Percentiles rank a stretch among this genome's conserved stretches.
phyloP scores from a whole-genome alignment of 768 basidiomycete species.

The Tubosaeta sp. region DNA sequence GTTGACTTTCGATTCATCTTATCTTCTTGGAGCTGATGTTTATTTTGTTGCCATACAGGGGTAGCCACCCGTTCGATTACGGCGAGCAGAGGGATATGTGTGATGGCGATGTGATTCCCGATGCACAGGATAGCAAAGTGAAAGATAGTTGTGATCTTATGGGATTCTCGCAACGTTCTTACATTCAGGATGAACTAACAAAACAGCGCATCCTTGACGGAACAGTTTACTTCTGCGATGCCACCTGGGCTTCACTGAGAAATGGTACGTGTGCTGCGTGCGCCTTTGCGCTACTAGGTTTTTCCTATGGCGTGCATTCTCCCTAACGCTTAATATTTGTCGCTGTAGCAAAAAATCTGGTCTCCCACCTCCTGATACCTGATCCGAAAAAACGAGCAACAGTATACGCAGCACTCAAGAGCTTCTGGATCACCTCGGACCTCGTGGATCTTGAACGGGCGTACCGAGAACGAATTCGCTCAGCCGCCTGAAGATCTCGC shows the following conservation, averaged over 20 bases:
- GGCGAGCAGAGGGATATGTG: slow-evolving; percentile 28
- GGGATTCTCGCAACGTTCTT: slow-evolving; percentile 30
- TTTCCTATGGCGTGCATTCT: neutral
- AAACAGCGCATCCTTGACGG: slow-evolving; percentile 69
- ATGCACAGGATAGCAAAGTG: slow-evolving; percentile 17
- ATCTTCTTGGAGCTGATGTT: slow-evolving; percentile 9
- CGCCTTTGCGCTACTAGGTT: slow-evolving; percentile 1
- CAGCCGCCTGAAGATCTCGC: slow-evolving; percentile 8
- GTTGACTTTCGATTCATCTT: neutral
- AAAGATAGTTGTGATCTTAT: slow-evolving; percentile 34
- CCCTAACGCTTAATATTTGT: slow-evolving; percentile 5
- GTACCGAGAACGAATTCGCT: slow-evolving; percentile 52
- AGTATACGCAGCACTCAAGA: slow-evolving; percentile 54
- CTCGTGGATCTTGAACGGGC: slow-evolving; percentile 54
- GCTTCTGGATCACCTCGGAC: slow-evolving; percentile 66
- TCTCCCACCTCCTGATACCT: slow-evolving; percentile 56
- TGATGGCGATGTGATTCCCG: slow-evolving; percentile 6
- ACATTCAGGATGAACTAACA: slow-evolving; percentile 52
- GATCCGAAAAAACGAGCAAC: slow-evolving; percentile 59
- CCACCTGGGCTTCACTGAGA: slow-evolving; percentile 51
- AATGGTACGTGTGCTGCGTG: slow-evolving; percentile 46
- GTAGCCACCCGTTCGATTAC: slow-evolving; percentile 75
- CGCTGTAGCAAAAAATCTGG: slow-evolving; percentile 48
- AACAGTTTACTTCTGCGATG: slow-evolving; percentile 49
- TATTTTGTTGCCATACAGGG: slow-evolving; percentile 38